Base-by-base conservation (phyloP, 805 yeast species). In the Metschnikowia kunwiensis region DNA sequence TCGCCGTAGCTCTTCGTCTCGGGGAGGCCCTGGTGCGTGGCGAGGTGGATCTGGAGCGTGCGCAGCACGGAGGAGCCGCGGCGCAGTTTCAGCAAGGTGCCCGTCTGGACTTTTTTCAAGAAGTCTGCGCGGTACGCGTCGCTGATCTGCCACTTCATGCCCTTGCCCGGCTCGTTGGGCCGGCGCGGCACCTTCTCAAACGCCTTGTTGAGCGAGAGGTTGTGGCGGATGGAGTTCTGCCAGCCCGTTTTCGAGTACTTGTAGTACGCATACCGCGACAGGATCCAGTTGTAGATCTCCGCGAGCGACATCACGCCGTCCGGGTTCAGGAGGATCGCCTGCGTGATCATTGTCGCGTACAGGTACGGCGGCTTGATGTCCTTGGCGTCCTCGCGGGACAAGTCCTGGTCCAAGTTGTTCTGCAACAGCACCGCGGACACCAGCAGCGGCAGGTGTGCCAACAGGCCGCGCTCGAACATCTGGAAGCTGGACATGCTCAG, bases 121-220 rank as follows among this genome's bases (percentile, higher is more conserved):
- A 89, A 89, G 47, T 93, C 98, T 29, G 80, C 80, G 52, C 83
- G 81, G 58, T 84, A 91, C 31, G 80, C 67, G 26, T 86, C 93
- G 45, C 88, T 79, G 41, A 93, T 89, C 64, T 88, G 94, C 99
- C 99, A 93, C 63, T 93, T 93, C 95, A 93, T 91, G 46, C 98
- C 97, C 61, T 93, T 93, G 12, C 99, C 98, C 0, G 97, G 97
- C 64, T 93, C 97, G 59, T 87, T 83, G 20, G 95, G 89, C 56
- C 85, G 77, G 54, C 99, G 75, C 26, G 97, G 96, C 15, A 91
- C 97, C 63, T 93, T 93, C 54, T 91, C 97, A 65, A 93, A 93
- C 11, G 98, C 97, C 67, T 91, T 93, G 63, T 93, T 93, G 42
- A 93, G 70, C 2, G 97, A 88, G 37, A 93, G 67, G 58, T 93